Percentiles rank a stretch among this genome's conserved stretches.
Evolutionary conservation across 176 grass and related monocot species (phyloP).

Genomic region (Rhipidocladum racemiflorum): DNA sequence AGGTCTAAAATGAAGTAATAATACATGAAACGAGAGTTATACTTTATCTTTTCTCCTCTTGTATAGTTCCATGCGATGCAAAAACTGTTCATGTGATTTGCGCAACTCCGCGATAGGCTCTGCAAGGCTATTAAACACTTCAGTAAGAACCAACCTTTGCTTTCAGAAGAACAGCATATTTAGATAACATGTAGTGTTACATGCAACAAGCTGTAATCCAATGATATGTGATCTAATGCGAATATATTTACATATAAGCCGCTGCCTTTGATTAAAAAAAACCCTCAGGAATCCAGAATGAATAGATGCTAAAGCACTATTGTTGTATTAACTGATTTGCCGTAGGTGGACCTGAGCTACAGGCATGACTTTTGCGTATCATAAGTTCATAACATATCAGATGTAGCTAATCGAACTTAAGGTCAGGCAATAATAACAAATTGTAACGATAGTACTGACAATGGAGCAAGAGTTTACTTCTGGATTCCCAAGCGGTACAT

Average conservation of each 20-base stretch:
- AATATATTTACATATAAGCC: not conserved
- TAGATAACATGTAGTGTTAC: not conserved
- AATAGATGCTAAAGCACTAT: not conserved
- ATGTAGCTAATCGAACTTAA: not conserved
- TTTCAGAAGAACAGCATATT: not conserved
- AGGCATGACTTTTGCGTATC: not conserved
- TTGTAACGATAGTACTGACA: not conserved
- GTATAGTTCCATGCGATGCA: conserved; percentile 55
- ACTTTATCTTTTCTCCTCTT: conserved; percentile 75
- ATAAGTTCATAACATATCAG: not conserved
- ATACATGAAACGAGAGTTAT: conserved; percentile 18
- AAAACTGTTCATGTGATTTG: conserved; percentile 76
- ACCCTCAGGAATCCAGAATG: not conserved
- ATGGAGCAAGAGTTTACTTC: conserved; percentile 49
- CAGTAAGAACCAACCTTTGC: conserved; percentile 27
- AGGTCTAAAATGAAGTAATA: not conserved
- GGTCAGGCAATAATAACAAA: conserved; percentile 8
- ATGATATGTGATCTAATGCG: not conserved
- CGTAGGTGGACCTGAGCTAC: not conserved
- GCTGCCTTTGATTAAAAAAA: not conserved
- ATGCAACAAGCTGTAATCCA: not conserved
- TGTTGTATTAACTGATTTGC: not conserved
- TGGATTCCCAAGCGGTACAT: conserved; percentile 70
- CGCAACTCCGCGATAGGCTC: conserved; percentile 78
- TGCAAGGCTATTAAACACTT: conserved; percentile 59